Evolutionary conservation across 2,329 filamentous ascomycete species (phyloP).

Genomic region (Teratosphaeria destructans): DNA sequence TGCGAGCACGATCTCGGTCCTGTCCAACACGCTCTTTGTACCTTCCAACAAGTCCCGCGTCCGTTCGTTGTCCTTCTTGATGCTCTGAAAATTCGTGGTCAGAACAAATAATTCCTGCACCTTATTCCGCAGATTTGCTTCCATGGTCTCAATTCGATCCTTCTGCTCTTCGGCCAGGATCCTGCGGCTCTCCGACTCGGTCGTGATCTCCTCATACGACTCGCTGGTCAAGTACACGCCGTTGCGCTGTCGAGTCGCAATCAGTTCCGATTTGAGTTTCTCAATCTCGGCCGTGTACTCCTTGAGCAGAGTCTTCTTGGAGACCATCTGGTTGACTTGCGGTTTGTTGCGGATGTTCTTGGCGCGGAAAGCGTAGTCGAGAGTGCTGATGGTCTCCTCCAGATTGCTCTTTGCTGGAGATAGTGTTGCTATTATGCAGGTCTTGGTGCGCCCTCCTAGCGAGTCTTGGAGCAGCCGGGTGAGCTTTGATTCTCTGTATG

Average conservation of each 20-base stretch:
- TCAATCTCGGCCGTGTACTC: conserved; percentile 92
- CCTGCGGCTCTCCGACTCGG: conserved; percentile 80
- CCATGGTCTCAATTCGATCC: conserved; percentile 85
- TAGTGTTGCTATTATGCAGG: conserved; percentile 94
- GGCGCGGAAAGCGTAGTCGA: conserved; percentile 94
- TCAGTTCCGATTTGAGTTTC: conserved; percentile 85
- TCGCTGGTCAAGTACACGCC: conserved; percentile 90
- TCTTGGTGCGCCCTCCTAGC: conserved; percentile 88
- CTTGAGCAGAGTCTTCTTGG: conserved; percentile 81
- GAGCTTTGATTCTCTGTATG: conserved; percentile 88
- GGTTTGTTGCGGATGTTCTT: conserved; percentile 99
- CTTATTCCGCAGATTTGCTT: conserved; percentile 82
- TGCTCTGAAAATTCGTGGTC: conserved; percentile 72
- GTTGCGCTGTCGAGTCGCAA: conserved; percentile 84
- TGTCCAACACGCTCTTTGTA: conserved; percentile 70
- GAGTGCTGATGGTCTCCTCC: conserved; percentile 94
- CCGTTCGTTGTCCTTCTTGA: conserved; percentile 83
- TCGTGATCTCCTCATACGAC: conserved; percentile 79
- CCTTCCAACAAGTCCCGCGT: conserved; percentile 63
- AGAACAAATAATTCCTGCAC: conserved; percentile 82
- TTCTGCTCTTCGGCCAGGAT: conserved; percentile 88
- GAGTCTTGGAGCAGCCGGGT: conserved; percentile 94
- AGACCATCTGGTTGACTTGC: conserved; percentile 82
- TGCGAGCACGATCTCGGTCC: conserved; percentile 74
- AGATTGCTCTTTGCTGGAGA: conserved; percentile 91